Base-by-base conservation (phyloP, 2,329 filamentous ascomycete species). In the Penicillium glabrum region DNA sequence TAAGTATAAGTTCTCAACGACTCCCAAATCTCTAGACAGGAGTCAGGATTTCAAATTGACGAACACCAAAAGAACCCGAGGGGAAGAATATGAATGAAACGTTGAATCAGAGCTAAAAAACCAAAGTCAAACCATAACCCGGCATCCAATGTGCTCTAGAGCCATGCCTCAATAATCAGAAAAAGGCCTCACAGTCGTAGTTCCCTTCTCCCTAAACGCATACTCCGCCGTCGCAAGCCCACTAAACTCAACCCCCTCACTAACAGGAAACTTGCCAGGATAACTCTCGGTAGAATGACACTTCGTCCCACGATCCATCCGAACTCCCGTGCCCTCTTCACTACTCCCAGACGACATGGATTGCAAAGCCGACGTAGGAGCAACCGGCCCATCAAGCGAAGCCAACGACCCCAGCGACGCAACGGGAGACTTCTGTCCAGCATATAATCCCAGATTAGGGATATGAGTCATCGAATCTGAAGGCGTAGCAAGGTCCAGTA, bases 241-340 rank as follows among this genome's bases (percentile, higher is more conserved):
- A 49, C 63, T 67, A 52, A 56, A 61, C 26, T 68, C 67, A 59
- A 67, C 16, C 1, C 62, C 57, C 52, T 72, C 70, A 35, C 71
- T 73, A 5, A 72, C 65, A 21, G 71, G 71, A 45, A 72, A 73
- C 33, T 64, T 62, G 2, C 70, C 71, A 0, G 70, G 71, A 54
- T 65, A 73, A 49, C 67, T 72, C 51, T 71, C 69, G 6, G 63
- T 62, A 14, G 69, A 72, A 21, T 57, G 59, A 24, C 54, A 54
- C 21, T 61, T 61, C 8, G 47, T 39, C 19, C 53, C 35, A 11
- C 27, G 33, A 44, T 47, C 50, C 35, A 56, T 31, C 14, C 46
- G 51, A 6, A 51, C 14, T 2, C 35, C 47, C 7, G 21, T n/a
- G 1, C 13, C 2, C n/a, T 51, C 29, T 19, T 11, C 13, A 10